Base-by-base conservation (phyloP, 1,139 yeast genomes). In the Taiozyma sp. region DNA sequence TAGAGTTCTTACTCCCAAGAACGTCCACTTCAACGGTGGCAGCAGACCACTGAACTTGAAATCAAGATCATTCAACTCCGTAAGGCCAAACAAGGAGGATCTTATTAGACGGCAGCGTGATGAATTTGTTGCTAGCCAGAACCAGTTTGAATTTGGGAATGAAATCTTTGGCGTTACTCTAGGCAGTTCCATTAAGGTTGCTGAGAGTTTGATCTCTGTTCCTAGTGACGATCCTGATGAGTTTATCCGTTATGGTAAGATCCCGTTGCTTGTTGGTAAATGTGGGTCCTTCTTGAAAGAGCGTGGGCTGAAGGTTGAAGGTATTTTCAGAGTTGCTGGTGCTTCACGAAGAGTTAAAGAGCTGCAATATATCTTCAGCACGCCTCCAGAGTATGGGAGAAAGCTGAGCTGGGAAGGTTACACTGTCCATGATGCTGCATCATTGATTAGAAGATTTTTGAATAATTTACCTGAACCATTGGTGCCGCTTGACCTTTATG, bases 391-490 rank as follows among this genome's bases (percentile, higher is more conserved):
- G 54, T 95, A 84, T 65, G 99, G 99, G 27, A 81, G 90, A 54
- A 87, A 86, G 59, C 76, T 92, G 45, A 81, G 78, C 56, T 93
- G 99, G 99, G 90, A 87, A 50, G 95, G 96, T 0, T 93, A 83
- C 69, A 90, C 91, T 4, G 98, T 93, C n/a, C 99, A 95, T 70
- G 99, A 95, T 68, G 97, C 97, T 1, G 97, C 98, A 3, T 88
- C 96, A 30, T 76, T 93, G 38, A 78, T 93, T 53, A 77, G 98
- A 64, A 75, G 99, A 54, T 93, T 81, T 65, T 76, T 95, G 56
- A 90, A 92, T 65, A 86, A 92, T 44, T 76, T 93, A 52, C 96
- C 97, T 0, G 98, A 93, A 63, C 98, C 99, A 0, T 77, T 93
- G 51, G 83, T 93, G 23, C 97, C 98, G 0, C 72, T 90, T 46